Evolutionary conservation across 306 rosid genomes (phyloP).

Genomic region (Herpetospermum pedunculosum): DNA sequence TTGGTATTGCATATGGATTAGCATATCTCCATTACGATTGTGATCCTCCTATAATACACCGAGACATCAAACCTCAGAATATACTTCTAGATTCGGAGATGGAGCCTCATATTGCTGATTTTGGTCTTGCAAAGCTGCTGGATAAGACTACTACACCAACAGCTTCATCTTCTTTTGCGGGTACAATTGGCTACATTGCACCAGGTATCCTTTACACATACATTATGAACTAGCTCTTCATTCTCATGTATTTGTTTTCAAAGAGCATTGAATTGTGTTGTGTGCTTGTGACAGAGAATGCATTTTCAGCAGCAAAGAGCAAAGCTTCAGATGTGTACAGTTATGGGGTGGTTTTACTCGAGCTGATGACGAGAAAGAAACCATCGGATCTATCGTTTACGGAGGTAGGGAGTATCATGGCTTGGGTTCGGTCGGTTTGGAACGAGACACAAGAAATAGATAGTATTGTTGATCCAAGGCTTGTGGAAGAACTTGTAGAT

Average conservation of each 20-base stretch:
- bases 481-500: constrained; percentile 31
- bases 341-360: constrained; percentile 67
- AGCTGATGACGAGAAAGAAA: constrained; percentile 63
- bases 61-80: constrained; percentile 75
- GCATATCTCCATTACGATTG: constrained; percentile 74
- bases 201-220: constrained; percentile 38
- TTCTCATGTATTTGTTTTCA: neutral
- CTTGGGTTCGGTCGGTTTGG: constrained; percentile 51
- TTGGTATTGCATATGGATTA: constrained; percentile 67
- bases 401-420: constrained; percentile 30
- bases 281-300: constrained; percentile 40
- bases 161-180: constrained; percentile 31
- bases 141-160: constrained; percentile 40
- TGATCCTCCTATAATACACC: constrained; percentile 66
- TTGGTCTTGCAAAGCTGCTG: constrained; percentile 76
- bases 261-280: neutral
- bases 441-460: constrained; percentile 24
- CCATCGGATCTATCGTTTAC: constrained; percentile 35
- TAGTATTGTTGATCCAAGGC: constrained; percentile 41
- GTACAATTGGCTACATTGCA: constrained; percentile 75
- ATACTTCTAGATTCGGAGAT: constrained; percentile 69
- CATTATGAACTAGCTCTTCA: neutral
- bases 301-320: constrained; percentile 29
- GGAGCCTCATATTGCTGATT: constrained; percentile 79
- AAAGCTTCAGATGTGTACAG: constrained; percentile 66